Base-by-base conservation (phyloP, 1,139 yeast species). In the Lodderomyces metapsilosis region DNA sequence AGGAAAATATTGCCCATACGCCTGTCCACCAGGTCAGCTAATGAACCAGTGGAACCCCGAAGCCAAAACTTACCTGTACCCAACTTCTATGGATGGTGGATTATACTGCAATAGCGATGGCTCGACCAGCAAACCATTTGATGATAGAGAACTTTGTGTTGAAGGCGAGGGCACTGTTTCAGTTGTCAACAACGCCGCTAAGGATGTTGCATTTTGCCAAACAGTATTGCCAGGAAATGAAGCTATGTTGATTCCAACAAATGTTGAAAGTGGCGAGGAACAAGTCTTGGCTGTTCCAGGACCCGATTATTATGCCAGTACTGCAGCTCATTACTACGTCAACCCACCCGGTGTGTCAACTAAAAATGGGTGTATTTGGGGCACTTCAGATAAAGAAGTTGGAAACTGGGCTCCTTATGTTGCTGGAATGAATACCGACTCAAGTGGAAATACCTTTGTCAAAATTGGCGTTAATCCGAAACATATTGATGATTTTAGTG, bases 371-470 rank as follows among this genome's bases (percentile, higher is more conserved):
- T 88, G 96, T 64, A 78, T 78, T 47, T 88, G 96, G 96, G 96
- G 96, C 1, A 61, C 83, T 22, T 71, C 71, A 21, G 66, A 71
- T 43, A 70, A 83, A 49, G 82, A 92, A 16, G 68, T 71, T 50
- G 96, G 96, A 46, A 88, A 88, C 74, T 88, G 96, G 96, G 68
- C 95, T 20, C 96, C 96, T 20, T 88, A 86, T 54, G 95, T 88
- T 47, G 95, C 94, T 13, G 96, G 96, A 50, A 88, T 91, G 51
- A 88, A 88, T 68, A 78, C 78, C 66, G 95, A 86, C 60, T 62
- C 61, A 43, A 62, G 58, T 43, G 85, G 88, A 23, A 77, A 79
- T 60, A 87, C 96, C 3, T 88, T 53, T 61, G 85, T 85, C 51
- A 88, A 86, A 66, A 78, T 88, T 58, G 96, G 94, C 39, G 88